A percentile compares a stretch with the other conserved stretches of the same genome.
phyloP scores from a whole-genome alignment of 2,329 filamentous ascomycete species.

The Fusarium sp. region DNA sequence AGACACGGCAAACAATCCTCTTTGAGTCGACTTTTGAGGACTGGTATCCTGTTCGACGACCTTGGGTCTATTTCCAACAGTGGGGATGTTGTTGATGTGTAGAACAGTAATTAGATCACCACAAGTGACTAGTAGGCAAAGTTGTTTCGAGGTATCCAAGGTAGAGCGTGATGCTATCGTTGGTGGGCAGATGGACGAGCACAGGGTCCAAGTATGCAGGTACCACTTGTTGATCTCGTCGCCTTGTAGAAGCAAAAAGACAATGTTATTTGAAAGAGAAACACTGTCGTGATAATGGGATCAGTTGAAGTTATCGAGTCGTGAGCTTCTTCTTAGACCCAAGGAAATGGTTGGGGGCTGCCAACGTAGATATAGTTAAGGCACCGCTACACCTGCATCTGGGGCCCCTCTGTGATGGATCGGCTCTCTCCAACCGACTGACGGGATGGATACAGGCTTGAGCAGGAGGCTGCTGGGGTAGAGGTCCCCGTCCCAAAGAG shows the following conservation, averaged over 20 bases:
- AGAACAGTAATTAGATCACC: conserved; percentile 5
- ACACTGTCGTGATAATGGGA: conserved; percentile 10
- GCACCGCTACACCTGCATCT: conserved; percentile 42
- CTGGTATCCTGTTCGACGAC: conserved; percentile 6
- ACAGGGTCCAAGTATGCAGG: conserved; percentile 15
- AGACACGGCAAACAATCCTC: conserved; percentile 12
- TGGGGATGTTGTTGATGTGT: not conserved
- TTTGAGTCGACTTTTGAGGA: conserved; percentile 18
- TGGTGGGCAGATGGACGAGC: not conserved
- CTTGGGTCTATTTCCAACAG: not conserved
- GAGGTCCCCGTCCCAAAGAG: conserved; percentile 12
- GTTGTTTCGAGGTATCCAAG: conserved; percentile 11
- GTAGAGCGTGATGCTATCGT: conserved; percentile 3
- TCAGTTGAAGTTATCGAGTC: conserved; percentile 25
- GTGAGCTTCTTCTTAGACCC: conserved; percentile 35
- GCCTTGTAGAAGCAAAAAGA: conserved; percentile 18
- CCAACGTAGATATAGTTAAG: conserved; percentile 45
- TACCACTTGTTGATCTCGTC: conserved; percentile 18
- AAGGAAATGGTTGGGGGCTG: conserved; percentile 36
- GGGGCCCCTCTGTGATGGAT: conserved; percentile 42
- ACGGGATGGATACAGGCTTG: conserved; percentile 33
- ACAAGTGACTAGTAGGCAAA: not conserved
- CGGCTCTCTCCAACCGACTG: conserved; percentile 36
- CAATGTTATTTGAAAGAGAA: conserved; percentile 22
- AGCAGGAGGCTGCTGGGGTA: conserved; percentile 34